These are phyloP conservation scores for Leccinellum luteum DNA, from an alignment of 768 basidiomycete species.

Conservation along the genomic window DNA sequence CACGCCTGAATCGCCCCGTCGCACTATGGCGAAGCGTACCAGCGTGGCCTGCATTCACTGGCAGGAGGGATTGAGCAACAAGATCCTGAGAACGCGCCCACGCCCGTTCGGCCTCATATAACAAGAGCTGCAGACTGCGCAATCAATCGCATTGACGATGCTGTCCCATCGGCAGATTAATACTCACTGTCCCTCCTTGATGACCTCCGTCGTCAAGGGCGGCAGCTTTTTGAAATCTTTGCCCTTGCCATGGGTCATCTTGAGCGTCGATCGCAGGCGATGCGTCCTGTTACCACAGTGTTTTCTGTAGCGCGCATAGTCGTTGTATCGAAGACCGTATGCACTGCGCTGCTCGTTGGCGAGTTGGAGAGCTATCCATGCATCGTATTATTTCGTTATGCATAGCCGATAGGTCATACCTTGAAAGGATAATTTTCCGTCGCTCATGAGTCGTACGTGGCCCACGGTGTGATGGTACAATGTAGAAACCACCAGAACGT, in stretches of 20 bases:
- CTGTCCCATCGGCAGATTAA: background rate
- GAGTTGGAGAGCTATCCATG: conserved; percentile 67
- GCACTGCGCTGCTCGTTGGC: conserved; percentile 87
- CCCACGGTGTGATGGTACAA: conserved; percentile 9
- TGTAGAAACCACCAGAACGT: conserved; percentile 10
- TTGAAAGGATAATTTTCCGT: conserved; percentile 36
- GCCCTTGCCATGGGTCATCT: conserved; percentile 85
- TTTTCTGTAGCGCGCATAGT: conserved; percentile 86
- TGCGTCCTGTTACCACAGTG: conserved; percentile 92
- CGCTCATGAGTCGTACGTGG: conserved; percentile 20
- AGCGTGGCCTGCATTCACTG: conserved; percentile 49
- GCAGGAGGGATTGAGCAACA: conserved; percentile 45
- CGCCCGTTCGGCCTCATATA: conserved; percentile 90
- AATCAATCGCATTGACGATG: conserved; percentile 7
- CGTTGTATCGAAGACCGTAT: conserved; percentile 89
- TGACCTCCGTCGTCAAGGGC: conserved; percentile 58
- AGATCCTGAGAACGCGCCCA: conserved; percentile 90
- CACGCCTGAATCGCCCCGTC: conserved; percentile 77
- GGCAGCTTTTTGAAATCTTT: conserved; percentile 87
- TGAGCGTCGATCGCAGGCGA: conserved; percentile 78
- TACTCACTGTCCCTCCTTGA: conserved; percentile 83
- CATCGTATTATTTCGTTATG: background rate
- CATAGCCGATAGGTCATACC: conserved; percentile 31
- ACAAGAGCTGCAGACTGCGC: conserved; percentile 71
- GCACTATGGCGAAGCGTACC: conserved; percentile 66